Evolutionary conservation across 495 filamentous ascomycete genomes (phyloP), one percentile per base, ranked within the genome.

Genomic region (Podospora comata): DNA sequence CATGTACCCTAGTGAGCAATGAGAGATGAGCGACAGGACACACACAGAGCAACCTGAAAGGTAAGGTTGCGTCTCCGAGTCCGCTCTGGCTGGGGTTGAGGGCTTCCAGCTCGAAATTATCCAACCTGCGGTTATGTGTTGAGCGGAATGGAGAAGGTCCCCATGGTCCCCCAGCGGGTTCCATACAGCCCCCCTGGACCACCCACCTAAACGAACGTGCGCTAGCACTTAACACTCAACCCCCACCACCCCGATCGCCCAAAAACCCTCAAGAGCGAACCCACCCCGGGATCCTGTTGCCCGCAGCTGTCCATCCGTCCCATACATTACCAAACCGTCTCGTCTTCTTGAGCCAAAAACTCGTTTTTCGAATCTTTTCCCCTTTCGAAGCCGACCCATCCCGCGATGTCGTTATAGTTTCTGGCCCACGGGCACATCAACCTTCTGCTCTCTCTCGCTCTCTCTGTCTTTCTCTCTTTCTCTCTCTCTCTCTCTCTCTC

Each of bases 371-470:
- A 65, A 57, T 7, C 61, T 11, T 32, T 18, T 20, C 2, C 32
- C 34, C 32, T n/a, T 63, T 23, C 48, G 18, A 5, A 63, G 30
- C 9, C 53, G 44, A 60, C 20, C 34, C 65, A 60, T 15, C 65
- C 23, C 65, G 62, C 57, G 19, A 70, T 70, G 68, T 58, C 56
- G 56, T 65, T 70, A 67, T 70, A 70, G 64, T 56, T 55, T 7
- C 39, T 56, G 48, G 64, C 68, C 64, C 62, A 30, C 26, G 61
- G 68, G 68, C 68, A 57, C 59, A 34, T 23, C 23, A 23, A 23
- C 23, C 23, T 23, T 23, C 23, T 23, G n/a, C 62, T 61, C 30
- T 65, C 58, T 23, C 7, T 63, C 44, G 62, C 48, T 72, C 68
- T 20, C 39, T 23, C 23, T 23, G 23, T 23, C 23, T 23, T 23